A percentile compares a stretch with the other conserved stretches of the same genome.
Conservation (phyloP, 345 rosid species). For the Adansonia digitata region DNA sequence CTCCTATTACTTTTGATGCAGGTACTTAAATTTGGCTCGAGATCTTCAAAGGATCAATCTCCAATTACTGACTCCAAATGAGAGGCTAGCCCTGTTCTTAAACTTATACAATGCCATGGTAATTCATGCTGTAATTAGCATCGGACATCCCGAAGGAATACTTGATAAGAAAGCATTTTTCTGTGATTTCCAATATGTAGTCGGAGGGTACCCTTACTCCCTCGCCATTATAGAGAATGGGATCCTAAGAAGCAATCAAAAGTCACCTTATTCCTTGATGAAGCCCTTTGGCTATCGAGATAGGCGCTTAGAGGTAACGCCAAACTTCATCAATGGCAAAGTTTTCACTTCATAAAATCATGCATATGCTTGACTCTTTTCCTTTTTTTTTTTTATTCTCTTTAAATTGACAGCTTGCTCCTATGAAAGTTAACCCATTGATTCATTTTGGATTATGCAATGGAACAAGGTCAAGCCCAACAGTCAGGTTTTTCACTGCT, state of each 20-base stretch:
- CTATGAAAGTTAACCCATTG: conserved; percentile 58
- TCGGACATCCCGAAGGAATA: conserved; percentile 59
- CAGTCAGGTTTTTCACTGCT: conserved; percentile 66
- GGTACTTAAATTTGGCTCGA: conserved; percentile 60
- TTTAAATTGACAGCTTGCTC: conserved; percentile 38
- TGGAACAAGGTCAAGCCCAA: conserved; percentile 79
- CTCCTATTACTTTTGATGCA: conserved; percentile 20
- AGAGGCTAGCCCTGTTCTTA: conserved; percentile 72
- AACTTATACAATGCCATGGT: conserved; percentile 91
- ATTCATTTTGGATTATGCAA: conserved; percentile 83
- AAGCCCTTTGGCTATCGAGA: conserved; percentile 50
- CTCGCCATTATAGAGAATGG: conserved; percentile 59
- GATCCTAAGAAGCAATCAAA: conserved; percentile 57
- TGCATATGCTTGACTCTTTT: neutral
- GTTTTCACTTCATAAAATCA: neutral
- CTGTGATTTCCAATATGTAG: conserved; percentile 64
- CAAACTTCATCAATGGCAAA: neutral
- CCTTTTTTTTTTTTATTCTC: neutral
- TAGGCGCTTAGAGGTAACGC: conserved; percentile 55
- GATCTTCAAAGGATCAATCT: conserved; percentile 79
- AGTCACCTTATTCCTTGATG: conserved; percentile 52
- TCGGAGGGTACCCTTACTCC: conserved; percentile 75
- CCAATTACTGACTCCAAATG: conserved; percentile 38
- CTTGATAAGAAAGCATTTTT: conserved; percentile 62
- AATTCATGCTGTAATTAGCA: conserved; percentile 74